Conservation (phyloP, 148 eudicot species). For the Arbutus unedo region DNA sequence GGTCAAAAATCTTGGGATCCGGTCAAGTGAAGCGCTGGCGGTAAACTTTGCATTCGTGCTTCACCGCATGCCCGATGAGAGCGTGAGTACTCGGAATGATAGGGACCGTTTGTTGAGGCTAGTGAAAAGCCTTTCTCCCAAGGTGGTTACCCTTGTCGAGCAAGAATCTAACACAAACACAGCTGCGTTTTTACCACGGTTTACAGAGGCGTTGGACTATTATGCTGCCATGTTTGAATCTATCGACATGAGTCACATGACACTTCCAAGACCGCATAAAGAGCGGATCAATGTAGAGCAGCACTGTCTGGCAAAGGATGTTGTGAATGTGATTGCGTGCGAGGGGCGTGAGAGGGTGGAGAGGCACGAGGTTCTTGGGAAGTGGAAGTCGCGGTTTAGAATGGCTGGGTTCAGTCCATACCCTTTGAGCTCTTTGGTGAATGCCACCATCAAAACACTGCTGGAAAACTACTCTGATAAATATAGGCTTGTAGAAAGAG, state of each 20-base stretch:
- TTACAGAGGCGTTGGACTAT: conserved; percentile 39
- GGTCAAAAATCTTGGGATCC: conserved; percentile 28
- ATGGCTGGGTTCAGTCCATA: conserved; percentile 36
- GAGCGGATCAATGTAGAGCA: conserved; percentile 52
- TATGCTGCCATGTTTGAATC: conserved; percentile 51
- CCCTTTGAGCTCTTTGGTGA: conserved; percentile 36
- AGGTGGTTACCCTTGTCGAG: conserved; percentile 53
- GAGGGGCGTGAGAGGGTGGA: conserved; percentile 49
- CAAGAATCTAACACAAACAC: conserved; percentile 50
- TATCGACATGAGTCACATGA: conserved; percentile 36
- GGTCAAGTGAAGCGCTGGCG: conserved; percentile 32
- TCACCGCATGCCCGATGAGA: conserved; percentile 51
- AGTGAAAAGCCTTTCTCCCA: conserved; percentile 34
- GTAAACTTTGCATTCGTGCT: conserved; percentile 50
- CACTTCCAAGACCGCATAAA: conserved; percentile 42
- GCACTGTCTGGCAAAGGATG: conserved; percentile 48
- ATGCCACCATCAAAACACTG: conserved; percentile 31
- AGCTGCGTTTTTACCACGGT: conserved; percentile 44
- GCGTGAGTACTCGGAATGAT: conserved; percentile 41
- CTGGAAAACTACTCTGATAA: conserved; percentile 26
- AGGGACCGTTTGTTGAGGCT: conserved; percentile 44
- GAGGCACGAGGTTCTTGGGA: conserved; percentile 37
- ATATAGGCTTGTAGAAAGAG: conserved; percentile 34
- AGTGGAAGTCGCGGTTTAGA: conserved; percentile 34
- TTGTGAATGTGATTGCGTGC: conserved; percentile 48